Conservation (phyloP, 2,329 filamentous ascomycete genomes). For the Cladosporium sp. region DNA sequence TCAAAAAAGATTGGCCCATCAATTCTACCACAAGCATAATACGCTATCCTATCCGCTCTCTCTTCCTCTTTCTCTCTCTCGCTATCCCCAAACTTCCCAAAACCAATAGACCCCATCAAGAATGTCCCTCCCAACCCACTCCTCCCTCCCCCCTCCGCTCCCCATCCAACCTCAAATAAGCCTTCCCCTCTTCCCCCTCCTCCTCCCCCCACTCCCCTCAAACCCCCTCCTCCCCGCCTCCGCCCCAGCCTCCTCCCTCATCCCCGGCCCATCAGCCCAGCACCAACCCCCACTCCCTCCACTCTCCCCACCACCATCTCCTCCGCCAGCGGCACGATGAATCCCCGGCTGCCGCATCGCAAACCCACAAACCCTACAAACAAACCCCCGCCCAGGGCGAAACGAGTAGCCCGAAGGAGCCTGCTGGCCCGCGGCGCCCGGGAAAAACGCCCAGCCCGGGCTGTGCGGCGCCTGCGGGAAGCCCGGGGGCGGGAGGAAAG, state of each 20-base stretch:
- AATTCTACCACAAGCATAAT: no score
- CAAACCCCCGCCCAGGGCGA: not conserved
- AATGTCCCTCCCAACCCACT: not conserved
- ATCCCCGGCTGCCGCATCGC: not conserved
- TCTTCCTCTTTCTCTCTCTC: no score
- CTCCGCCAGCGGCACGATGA: not conserved
- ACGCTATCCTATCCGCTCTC: no score
- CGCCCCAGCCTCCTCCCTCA: not conserved
- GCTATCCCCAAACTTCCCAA: not conserved
- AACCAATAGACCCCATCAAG: not conserved
- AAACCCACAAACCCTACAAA: constrained; percentile 1
- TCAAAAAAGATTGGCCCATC: no score
- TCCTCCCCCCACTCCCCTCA: constrained; percentile 14
- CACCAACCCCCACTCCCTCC: not conserved
- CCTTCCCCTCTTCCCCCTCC: constrained; percentile 14
- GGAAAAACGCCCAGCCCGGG: not conserved
- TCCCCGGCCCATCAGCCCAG: not conserved
- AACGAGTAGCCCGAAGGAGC: constrained; percentile 2
- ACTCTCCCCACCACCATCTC: not conserved
- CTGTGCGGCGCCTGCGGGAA: not conserved
- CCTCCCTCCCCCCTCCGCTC: not conserved
- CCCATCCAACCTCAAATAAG: not conserved
- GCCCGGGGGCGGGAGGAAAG: constrained; percentile 2
- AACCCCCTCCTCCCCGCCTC: not conserved
- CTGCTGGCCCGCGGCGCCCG: no score